phyloP scores from a whole-genome alignment of 2,329 filamentous ascomycete genomes.

The Sphaceloma murrayae region DNA sequence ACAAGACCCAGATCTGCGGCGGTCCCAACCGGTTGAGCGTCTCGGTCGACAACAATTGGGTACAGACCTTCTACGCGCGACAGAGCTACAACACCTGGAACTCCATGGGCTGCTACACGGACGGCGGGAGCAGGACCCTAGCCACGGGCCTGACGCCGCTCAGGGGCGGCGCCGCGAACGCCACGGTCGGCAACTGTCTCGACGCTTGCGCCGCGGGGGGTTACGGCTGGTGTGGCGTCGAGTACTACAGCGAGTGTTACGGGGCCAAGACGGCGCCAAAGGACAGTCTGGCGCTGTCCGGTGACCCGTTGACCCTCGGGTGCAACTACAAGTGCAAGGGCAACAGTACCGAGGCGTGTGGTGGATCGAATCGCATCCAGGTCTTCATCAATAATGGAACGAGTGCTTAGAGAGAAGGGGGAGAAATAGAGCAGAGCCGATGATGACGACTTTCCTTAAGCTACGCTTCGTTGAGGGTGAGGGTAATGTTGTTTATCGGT shows the following conservation, averaged over 20 bases:
- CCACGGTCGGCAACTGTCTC: constrained; percentile 24
- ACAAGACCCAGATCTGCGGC: constrained; percentile 26
- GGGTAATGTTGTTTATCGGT: no score
- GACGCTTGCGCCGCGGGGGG: constrained; percentile 23
- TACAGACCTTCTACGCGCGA: constrained; percentile 23
- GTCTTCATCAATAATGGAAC: constrained; percentile 25
- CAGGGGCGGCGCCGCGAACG: constrained; percentile 22
- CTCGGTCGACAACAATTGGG: constrained; percentile 22
- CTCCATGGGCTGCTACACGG: constrained; percentile 24
- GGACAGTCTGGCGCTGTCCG: constrained; percentile 16
- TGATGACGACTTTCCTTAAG: no score
- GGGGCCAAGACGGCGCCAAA: constrained; percentile 20
- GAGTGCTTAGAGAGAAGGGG: no score
- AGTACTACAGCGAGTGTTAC: constrained; percentile 26
- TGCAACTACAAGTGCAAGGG: constrained; percentile 26
- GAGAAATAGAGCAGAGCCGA: no score
- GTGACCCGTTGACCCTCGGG: constrained; percentile 22
- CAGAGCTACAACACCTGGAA: constrained; percentile 22
- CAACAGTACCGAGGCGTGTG: constrained; percentile 27
- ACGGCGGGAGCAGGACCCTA: constrained; percentile 21
- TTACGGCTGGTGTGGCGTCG: constrained; percentile 23
- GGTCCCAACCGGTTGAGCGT: constrained; percentile 23
- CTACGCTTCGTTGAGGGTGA: no score
- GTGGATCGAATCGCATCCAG: constrained; percentile 23
- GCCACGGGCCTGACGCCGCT: constrained; percentile 19